A percentile compares a stretch with the other conserved stretches of the same genome.
Conservation (phyloP, 495 filamentous ascomycete species). For the Monascus purpureus region DNA sequence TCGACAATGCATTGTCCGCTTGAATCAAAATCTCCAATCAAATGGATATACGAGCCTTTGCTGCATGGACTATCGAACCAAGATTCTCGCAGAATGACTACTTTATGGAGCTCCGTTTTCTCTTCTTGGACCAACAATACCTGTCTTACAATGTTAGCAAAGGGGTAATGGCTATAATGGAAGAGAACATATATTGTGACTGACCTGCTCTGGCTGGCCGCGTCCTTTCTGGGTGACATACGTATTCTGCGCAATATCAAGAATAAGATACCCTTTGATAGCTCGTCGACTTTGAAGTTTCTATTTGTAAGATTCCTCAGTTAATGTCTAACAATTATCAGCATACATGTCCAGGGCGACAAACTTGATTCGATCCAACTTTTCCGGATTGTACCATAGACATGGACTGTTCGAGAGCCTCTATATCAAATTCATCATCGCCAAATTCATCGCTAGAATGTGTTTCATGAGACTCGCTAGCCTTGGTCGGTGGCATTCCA, state of each 20-base stretch:
- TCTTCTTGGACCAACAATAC: constrained; percentile 66
- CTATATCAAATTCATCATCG: constrained; percentile 29
- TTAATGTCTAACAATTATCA: constrained; percentile 18
- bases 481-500: constrained; percentile 1
- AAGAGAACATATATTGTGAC: constrained; percentile 3
- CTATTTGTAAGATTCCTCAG: constrained; percentile 31
- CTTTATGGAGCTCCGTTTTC: constrained; percentile 45
- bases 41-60: constrained; percentile 62
- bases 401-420: constrained; percentile 30
- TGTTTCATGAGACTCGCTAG: constrained; percentile 3
- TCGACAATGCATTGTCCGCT: constrained; percentile 57
- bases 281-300: constrained; percentile 43
- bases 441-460: constrained; percentile 32
- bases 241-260: constrained; percentile 49
- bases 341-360: constrained; percentile 25
- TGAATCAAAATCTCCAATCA: constrained; percentile 64
- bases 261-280: constrained; percentile 73
- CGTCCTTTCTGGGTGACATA: constrained; percentile 50
- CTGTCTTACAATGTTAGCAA: constrained; percentile 31
- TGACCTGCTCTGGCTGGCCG: constrained; percentile 56
- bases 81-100: constrained; percentile 64
- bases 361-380: constrained; percentile 21
- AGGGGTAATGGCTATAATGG: background rate
- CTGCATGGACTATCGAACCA: constrained; percentile 72
- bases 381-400: constrained; percentile 23